Percentiles rank a stretch among this genome's conserved stretches.
These are phyloP conservation scores for Yamadazyma insecticola DNA, from an alignment of 805 yeast species.

Conservation along the genomic window DNA sequence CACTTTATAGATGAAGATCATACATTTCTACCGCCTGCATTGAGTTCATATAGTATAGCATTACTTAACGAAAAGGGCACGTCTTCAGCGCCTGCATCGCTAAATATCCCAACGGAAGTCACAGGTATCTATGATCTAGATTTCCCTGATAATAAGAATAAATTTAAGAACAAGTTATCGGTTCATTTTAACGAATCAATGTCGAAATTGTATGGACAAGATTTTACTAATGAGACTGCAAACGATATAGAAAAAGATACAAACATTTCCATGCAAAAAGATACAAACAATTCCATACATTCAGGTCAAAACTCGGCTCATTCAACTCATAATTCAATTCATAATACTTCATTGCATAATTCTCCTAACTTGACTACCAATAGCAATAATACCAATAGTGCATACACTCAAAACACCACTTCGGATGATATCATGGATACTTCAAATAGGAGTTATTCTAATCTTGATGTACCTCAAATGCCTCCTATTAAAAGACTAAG, in stretches of 20 bases:
- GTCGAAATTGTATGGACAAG: too few species aligned
- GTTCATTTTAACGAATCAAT: slow-evolving; percentile 28
- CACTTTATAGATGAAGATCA: slow-evolving; percentile 39
- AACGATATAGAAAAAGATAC: slow-evolving; percentile 7
- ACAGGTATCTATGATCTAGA: slow-evolving; percentile 30
- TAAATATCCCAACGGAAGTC: slow-evolving; percentile 10
- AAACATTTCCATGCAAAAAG: slow-evolving; percentile 1
- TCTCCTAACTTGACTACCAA: too few species aligned
- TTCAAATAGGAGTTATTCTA: background rate
- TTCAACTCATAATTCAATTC: too few species aligned
- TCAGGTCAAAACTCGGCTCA: too few species aligned
- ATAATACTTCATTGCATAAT: too few species aligned
- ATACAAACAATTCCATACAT: too few species aligned
- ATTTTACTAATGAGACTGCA: too few species aligned
- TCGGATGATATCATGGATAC: too few species aligned
- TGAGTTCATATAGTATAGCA: slow-evolving; percentile 56
- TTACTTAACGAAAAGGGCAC: slow-evolving; percentile 34
- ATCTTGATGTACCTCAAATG: slow-evolving; percentile 2
- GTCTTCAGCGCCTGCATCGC: too few species aligned
- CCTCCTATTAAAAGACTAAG: slow-evolving; percentile 24
- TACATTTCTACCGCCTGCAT: slow-evolving; percentile 54
- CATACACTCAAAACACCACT: too few species aligned
- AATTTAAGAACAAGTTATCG: slow-evolving; percentile 26
- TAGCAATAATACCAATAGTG: too few species aligned
- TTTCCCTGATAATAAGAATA: slow-evolving; percentile 18